Base-by-base conservation (phyloP, 2,329 filamentous ascomycete species). In the Sphaerulina musiva region DNA sequence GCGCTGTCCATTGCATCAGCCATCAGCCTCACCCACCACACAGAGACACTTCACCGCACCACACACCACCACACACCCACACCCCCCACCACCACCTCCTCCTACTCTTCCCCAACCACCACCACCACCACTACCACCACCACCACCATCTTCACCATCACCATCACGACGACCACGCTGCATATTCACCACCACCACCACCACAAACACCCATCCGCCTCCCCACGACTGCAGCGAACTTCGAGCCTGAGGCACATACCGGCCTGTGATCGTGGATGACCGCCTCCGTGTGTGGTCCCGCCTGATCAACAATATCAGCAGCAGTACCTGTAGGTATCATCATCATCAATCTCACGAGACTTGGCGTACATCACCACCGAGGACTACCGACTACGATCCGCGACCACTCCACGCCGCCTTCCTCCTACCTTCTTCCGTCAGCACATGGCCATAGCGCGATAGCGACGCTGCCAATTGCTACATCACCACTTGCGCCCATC, bases 391-490 rank as follows among this genome's bases (percentile, higher is more conserved):
- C 34, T 34, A 7, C 29, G 34, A 29, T 48, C 39, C 34, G 39
- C 29, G 29, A 41, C 38, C 12, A 39, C 20, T 20, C n/a, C 29
- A 38, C 47, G 34, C 48, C n/a, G 48, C 40, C 39, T 12, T 43
- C 31, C 14, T 36, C 26, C 31, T 9, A 44, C 26, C 31, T 14
- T 31, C 40, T 43, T 40, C 26, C 29, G 31, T 51, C 41, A 34
- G 26, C 44, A 41, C 48, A 48, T 60, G 59, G 59, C 61, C 58
- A 42, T 31, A 40, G 56, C 26, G 55, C 59, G 58, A 57, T 54
- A 50, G 56, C 32, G 17, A 32, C 17, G 8, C 12, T 14, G 14
- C n/a, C 41, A 6, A 14, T 7, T 29, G 10, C 8, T 12, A 10
- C 20, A 38, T 29, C 14, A 51, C 23, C 2, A 26, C 6, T 10